A percentile compares a stretch with the other conserved stretches of the same genome.
These are phyloP conservation scores for Rhizophagus sp. DNA, from an alignment of 192 early-diverging fungal species.

Conservation along the genomic window DNA sequence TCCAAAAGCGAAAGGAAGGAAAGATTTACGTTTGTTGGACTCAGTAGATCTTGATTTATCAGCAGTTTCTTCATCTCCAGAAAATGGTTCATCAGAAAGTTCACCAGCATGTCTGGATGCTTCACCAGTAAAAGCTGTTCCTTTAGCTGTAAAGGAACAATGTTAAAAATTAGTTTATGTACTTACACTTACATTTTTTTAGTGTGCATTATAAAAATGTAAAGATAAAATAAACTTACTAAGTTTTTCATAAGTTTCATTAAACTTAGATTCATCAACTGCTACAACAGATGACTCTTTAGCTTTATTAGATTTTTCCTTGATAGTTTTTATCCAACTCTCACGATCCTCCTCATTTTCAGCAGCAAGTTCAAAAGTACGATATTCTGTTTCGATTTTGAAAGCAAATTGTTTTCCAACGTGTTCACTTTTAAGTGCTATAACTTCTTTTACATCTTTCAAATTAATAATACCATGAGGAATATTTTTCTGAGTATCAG, in stretches of 20 bases:
- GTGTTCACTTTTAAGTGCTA: neutral
- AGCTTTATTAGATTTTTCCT: neutral
- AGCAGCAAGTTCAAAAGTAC: neutral
- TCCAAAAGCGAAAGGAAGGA: neutral
- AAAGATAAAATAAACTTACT: neutral
- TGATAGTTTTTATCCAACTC: neutral
- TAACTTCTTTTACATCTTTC: neutral
- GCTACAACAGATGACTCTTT: neutral
- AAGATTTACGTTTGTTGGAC: neutral
- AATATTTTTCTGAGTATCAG: neutral
- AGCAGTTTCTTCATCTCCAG: neutral
- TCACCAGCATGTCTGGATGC: neutral
- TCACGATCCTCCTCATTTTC: neutral
- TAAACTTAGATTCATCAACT: neutral
- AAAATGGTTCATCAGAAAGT: neutral
- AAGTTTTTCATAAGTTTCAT: neutral
- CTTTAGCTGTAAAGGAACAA: neutral
- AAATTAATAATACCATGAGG: neutral
- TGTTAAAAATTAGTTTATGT: neutral
- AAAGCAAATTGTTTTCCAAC: neutral
- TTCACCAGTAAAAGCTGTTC: neutral
- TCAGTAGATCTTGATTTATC: neutral
- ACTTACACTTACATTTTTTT: too few relatives aligned
- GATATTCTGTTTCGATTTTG: neutral
- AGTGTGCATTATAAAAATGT: too few relatives aligned